phyloP scores from a whole-genome alignment of 2,329 filamentous ascomycete genomes.

The Colletotrichum musicola region DNA sequence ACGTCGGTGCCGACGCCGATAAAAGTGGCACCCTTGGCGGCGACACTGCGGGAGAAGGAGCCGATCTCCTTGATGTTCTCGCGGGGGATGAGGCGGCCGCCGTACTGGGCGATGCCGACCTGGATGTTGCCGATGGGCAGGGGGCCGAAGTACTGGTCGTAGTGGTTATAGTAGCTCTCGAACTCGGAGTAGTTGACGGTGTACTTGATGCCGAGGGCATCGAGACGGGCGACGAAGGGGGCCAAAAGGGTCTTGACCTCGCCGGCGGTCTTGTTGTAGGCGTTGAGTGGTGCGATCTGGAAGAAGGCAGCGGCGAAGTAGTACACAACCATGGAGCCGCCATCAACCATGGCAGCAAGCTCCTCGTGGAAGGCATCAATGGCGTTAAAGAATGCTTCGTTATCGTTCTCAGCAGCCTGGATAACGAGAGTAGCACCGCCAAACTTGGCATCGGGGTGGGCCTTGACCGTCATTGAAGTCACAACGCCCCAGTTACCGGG shows the following conservation, averaged over 20 bases:
- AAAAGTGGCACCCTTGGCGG: conserved; percentile 42
- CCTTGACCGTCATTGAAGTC: conserved; percentile 52
- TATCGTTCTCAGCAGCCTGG: conserved; percentile 44
- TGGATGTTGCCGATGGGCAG: conserved; percentile 57
- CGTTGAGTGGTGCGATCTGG: conserved; percentile 59
- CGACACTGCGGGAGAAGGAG: conserved; percentile 36
- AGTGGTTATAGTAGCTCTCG: conserved; percentile 55
- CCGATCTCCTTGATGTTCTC: conserved; percentile 39
- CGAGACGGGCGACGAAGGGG: conserved; percentile 57
- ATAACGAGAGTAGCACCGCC: conserved; percentile 49
- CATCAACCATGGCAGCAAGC: conserved; percentile 61
- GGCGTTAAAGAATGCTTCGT: conserved; percentile 49
- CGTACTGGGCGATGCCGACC: conserved; percentile 55
- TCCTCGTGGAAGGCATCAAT: conserved; percentile 47
- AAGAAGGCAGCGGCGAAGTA: conserved; percentile 62
- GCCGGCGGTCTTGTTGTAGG: conserved; percentile 57
- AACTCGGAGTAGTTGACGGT: conserved; percentile 42
- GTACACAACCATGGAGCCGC: conserved; percentile 63
- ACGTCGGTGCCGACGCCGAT: conserved; percentile 47
- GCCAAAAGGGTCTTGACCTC: conserved; percentile 58
- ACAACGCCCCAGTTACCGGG: conserved; percentile 57
- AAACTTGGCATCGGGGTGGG: conserved; percentile 49
- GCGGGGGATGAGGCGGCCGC: conserved; percentile 43
- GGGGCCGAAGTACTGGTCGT: conserved; percentile 54
- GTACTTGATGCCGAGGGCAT: conserved; percentile 48